These are phyloP conservation scores for Coccomyxa subellipsoidea DNA, from an alignment of 163 green algal genomes.

Conservation along the genomic window DNA sequence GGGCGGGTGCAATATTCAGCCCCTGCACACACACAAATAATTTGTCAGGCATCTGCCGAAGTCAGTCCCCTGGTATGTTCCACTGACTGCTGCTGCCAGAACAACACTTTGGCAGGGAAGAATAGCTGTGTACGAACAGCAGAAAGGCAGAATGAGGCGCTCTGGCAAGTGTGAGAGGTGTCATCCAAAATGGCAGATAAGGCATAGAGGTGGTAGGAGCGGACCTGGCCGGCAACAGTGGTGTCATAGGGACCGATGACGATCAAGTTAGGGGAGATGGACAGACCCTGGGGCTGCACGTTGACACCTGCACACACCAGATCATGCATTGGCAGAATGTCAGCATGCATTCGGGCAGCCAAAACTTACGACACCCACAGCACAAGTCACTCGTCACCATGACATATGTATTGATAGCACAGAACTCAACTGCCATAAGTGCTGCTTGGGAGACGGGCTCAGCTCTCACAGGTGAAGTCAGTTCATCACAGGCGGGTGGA, in stretches of 20 bases:
- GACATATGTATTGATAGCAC: too few species aligned
- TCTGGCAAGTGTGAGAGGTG: too few species aligned
- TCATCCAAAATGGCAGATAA: neutral
- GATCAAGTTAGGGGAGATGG: neutral
- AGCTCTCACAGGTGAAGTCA: too few species aligned
- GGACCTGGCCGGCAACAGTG: conserved; percentile 1
- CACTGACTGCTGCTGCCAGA: neutral
- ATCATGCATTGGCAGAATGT: too few species aligned
- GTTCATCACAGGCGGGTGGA: too few species aligned
- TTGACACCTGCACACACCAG: neutral
- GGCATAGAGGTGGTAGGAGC: neutral
- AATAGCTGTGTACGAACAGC: neutral
- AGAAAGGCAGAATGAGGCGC: too few species aligned
- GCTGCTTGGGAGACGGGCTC: too few species aligned
- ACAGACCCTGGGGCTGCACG: neutral
- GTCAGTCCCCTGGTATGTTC: neutral
- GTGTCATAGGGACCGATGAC: conserved; percentile 3
- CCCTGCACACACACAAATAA: neutral
- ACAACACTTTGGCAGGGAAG: neutral
- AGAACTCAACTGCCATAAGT: too few species aligned
- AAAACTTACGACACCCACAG: too few species aligned
- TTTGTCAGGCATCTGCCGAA: neutral
- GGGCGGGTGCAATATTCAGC: conserved; percentile 5
- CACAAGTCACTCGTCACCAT: too few species aligned
- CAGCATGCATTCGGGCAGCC: too few species aligned